Base-by-base conservation (phyloP, 106 monocot species). In the Iris macrosiphon region DNA sequence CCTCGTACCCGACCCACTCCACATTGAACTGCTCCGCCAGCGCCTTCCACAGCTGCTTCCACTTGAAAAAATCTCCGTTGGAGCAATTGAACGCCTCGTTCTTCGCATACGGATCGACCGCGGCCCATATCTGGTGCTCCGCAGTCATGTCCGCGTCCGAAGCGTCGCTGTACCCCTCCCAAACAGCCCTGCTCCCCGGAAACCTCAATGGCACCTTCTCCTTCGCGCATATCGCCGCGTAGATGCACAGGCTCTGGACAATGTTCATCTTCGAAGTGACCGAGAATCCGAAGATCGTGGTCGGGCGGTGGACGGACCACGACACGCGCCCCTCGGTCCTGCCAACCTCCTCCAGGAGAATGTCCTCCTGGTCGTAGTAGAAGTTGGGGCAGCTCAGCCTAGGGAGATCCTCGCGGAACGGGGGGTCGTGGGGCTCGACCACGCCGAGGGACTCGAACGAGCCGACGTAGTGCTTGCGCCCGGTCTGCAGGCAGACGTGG, bases 401-500 rank as follows among this genome's bases (percentile, higher is more conserved):
- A 14, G 75, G 79, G 20, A 69, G 32, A 1, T 75, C 84, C 72
- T 85, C 79, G 60, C 38, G 45, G 61, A 55, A 75, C 0, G 84
- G 84, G 5, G 79, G 40, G 0, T 75, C 79, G 56, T 52, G 72
- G 13, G 75, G 32, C 18, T 24, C 5, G 34, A 67, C 13, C 39
- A 57, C 57, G 15, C 75, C 75, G 14, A 70, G 0, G 49, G 64
- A 67, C 6, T 67, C 82, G 52, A 79, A 79, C 3, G 80, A 29
- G 26, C 85, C 78, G 42, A 70, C 0, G 51, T 92, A 92, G 73
- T 85, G 85, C 38, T 82, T 82, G 40, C 79, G 68, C 6, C 91
- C 85, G 4, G 91, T 92, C 48, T 75, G 72, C 16, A 92, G 69
- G 49, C 75, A 85, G 32, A 92, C 51, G 50, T 92, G 91, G 41